Evolutionary conservation across 768 basidiomycete species (phyloP).

Genomic region (Serpula lacrymans): DNA sequence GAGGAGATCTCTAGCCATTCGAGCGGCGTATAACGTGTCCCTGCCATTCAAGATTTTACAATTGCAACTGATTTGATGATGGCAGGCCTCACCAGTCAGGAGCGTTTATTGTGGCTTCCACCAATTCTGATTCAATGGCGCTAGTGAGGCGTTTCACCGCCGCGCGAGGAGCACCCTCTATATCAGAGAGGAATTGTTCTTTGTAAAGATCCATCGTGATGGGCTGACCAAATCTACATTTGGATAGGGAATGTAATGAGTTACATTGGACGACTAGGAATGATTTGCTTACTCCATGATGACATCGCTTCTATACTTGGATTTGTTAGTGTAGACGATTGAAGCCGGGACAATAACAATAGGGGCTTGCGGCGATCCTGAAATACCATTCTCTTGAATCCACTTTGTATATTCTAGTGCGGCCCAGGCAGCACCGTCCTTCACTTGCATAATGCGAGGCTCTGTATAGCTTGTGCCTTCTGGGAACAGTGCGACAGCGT

Average conservation of each 20-base stretch:
- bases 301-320: constrained; percentile 89
- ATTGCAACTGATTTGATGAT: background rate
- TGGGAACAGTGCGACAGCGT: constrained; percentile 90
- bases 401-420: constrained; percentile 90
- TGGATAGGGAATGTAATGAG: constrained; percentile 8
- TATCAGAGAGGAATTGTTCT: constrained; percentile 69
- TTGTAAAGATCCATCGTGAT: constrained; percentile 73
- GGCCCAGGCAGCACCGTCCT: constrained; percentile 94
- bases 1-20: constrained; percentile 91
- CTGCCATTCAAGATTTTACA: constrained; percentile 35
- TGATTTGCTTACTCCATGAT: constrained; percentile 60
- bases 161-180: constrained; percentile 64
- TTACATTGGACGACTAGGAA: constrained; percentile 1
- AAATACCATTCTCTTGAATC: constrained; percentile 53
- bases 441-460: constrained; percentile 87
- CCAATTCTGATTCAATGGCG: constrained; percentile 64
- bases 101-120: constrained; percentile 83
- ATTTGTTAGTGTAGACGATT: constrained; percentile 94
- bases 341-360: constrained; percentile 77
- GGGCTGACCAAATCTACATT: constrained; percentile 74
- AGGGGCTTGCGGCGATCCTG: constrained; percentile 24
- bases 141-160: constrained; percentile 88
- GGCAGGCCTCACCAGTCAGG: constrained; percentile 77
- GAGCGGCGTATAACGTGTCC: constrained; percentile 86
- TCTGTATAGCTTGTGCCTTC: constrained; percentile 94